Evolutionary conservation across 2,329 filamentous ascomycete genomes (phyloP).

Genomic region (Alternaria ethzedia): DNA sequence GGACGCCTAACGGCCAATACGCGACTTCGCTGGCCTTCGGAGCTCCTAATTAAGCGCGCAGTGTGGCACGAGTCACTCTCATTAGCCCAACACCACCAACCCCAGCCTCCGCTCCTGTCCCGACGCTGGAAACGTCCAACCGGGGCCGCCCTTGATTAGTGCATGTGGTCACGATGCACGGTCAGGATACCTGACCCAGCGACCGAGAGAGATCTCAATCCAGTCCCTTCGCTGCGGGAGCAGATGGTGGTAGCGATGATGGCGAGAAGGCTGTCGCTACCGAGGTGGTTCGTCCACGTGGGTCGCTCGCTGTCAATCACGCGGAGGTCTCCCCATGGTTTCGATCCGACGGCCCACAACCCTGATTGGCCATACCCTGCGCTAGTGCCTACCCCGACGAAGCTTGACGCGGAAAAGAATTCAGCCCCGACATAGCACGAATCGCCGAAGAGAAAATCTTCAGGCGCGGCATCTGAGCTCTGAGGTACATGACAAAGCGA

Average conservation of each 20-base stretch:
- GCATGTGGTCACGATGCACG: not conserved
- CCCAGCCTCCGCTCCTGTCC: not conserved
- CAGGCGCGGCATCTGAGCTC: not conserved
- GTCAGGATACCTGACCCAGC: not conserved
- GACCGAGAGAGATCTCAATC: not conserved
- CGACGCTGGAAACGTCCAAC: not conserved
- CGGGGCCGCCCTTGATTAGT: not conserved
- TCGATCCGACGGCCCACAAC: not conserved
- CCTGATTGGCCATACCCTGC: not conserved
- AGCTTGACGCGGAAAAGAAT: constrained; percentile 1
- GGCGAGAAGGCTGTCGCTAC: not conserved
- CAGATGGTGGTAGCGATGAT: not conserved
- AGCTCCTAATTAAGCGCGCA: constrained; percentile 1
- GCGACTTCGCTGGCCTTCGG: not conserved
- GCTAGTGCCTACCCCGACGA: not conserved
- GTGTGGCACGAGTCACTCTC: not conserved
- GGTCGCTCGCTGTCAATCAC: not conserved
- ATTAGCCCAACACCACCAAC: not conserved
- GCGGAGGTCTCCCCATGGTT: not conserved
- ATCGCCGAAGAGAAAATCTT: not conserved
- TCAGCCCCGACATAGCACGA: not conserved
- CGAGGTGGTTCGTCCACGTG: not conserved
- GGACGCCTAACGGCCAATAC: not conserved
- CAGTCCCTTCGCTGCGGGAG: not conserved
- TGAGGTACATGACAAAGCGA: not conserved